Percentiles rank a stretch among this genome's conserved stretches.
These are phyloP conservation scores for Eudorina sp. DNA, from an alignment of 139 green algal species.

Conservation along the genomic window DNA sequence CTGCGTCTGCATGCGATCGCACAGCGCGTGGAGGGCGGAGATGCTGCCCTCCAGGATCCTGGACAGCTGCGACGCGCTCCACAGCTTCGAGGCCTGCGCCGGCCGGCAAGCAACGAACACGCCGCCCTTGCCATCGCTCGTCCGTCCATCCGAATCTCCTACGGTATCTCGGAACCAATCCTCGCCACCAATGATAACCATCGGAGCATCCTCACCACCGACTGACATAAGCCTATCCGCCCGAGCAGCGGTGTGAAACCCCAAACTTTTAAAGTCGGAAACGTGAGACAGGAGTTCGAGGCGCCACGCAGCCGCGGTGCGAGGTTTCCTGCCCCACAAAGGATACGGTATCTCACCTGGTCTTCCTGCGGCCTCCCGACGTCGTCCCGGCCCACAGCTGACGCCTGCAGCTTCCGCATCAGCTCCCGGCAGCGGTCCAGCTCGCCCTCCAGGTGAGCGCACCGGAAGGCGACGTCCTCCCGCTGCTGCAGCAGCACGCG, in stretches of 20 bases:
- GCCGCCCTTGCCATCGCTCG: too few species aligned
- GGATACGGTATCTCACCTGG: background rate
- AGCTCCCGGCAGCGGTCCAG: background rate
- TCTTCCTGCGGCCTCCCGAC: background rate
- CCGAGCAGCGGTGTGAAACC: too few species aligned
- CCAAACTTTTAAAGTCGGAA: too few species aligned
- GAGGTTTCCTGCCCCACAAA: too few species aligned
- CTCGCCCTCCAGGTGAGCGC: background rate
- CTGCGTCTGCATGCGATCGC: constrained; percentile 17
- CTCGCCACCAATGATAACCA: too few species aligned
- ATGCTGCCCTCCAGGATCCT: constrained; percentile 10
- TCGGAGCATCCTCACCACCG: too few species aligned
- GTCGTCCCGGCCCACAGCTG: background rate
- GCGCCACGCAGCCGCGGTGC: too few species aligned
- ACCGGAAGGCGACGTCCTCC: background rate
- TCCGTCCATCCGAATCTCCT: too few species aligned
- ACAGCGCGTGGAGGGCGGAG: background rate
- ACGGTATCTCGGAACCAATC: too few species aligned
- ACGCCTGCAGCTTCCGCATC: background rate
- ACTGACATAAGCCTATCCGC: too few species aligned
- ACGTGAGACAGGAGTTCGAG: too few species aligned
- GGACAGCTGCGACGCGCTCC: constrained; percentile 1
- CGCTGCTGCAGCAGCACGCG: background rate
- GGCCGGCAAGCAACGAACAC: too few species aligned
- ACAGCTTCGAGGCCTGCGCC: background rate